These are phyloP conservation scores for Flueggea neowawraea DNA, from an alignment of 441 rosid species.

Conservation along the genomic window DNA sequence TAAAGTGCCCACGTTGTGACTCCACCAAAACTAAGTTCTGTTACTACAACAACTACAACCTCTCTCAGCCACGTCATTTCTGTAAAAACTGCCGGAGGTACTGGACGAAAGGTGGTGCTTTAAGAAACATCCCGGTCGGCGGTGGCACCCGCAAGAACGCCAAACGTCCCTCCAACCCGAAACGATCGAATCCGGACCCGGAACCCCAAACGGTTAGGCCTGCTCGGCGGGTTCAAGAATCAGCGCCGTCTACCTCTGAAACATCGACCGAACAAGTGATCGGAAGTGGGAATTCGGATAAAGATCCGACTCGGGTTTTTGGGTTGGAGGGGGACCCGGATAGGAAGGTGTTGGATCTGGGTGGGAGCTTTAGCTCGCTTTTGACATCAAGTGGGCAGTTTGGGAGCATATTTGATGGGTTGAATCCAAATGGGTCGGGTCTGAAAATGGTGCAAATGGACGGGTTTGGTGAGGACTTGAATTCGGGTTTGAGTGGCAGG, in stretches of 20 bases:
- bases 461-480: slow-evolving; percentile 32
- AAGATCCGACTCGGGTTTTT: slow-evolving; percentile 42
- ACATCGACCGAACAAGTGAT: slow-evolving; percentile 1
- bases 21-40: slow-evolving; percentile 90
- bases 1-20: slow-evolving; percentile 87
- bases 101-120: slow-evolving; percentile 93
- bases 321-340: slow-evolving; percentile 17
- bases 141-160: slow-evolving; percentile 71
- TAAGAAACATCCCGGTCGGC: slow-evolving; percentile 88
- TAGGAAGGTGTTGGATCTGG: slow-evolving; percentile 29
- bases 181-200: slow-evolving; percentile 28
- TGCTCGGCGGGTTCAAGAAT: slow-evolving; percentile 15
- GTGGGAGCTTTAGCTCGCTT: slow-evolving; percentile 55
- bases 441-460: slow-evolving; percentile 32
- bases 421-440: slow-evolving; percentile 40
- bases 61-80: slow-evolving; percentile 92
- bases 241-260: slow-evolving; percentile 8
- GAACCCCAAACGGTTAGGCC: slow-evolving; percentile 19
- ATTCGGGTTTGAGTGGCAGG: slow-evolving; percentile 22
- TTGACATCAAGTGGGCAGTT: slow-evolving; percentile 42
- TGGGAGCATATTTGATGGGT: slow-evolving; percentile 43
- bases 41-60: slow-evolving; percentile 91
- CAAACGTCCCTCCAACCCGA: slow-evolving; percentile 45
- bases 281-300: slow-evolving; percentile 17
- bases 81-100: slow-evolving; percentile 86